Evolutionary conservation across 805 yeast species (phyloP).

Genomic region (Metschnikowia anglica): DNA sequence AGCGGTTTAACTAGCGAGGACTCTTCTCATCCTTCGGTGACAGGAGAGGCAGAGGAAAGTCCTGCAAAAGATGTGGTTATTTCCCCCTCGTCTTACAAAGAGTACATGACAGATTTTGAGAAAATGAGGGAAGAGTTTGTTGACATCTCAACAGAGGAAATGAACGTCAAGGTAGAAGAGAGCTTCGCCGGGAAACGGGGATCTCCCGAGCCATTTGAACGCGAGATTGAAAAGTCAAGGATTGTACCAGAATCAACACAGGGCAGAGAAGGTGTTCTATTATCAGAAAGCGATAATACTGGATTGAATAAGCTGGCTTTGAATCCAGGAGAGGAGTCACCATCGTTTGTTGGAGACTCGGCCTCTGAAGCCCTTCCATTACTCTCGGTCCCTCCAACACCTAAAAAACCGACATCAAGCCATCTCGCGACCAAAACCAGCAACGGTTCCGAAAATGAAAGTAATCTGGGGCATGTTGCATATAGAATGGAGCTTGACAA

Average conservation of each 20-base stretch:
- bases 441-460: neutral
- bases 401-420: neutral
- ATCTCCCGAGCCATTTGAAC: neutral
- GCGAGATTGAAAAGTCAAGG: neutral
- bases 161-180: neutral
- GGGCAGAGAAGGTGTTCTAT: neutral
- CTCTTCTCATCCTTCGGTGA: too few species aligned
- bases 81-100: slow-evolving; percentile 19
- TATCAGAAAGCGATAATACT: too few species aligned
- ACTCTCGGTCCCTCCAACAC: neutral
- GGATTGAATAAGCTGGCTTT: neutral
- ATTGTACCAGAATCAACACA: neutral
- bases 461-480: neutral
- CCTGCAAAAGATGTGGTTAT: slow-evolving; percentile 7
- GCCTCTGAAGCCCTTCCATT: slow-evolving; percentile 5
- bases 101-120: slow-evolving; percentile 15
- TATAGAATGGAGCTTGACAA: neutral
- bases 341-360: slow-evolving; percentile 6
- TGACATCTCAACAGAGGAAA: neutral
- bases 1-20: too few species aligned
- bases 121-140: slow-evolving; percentile 14
- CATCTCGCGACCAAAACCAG: neutral
- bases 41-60: slow-evolving; percentile 3
- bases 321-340: neutral
- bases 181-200: neutral